Evolutionary conservation across 805 yeast genomes (phyloP), one percentile per base, ranked within the genome.

Genomic region (Metschnikowia aberdeeniae): DNA sequence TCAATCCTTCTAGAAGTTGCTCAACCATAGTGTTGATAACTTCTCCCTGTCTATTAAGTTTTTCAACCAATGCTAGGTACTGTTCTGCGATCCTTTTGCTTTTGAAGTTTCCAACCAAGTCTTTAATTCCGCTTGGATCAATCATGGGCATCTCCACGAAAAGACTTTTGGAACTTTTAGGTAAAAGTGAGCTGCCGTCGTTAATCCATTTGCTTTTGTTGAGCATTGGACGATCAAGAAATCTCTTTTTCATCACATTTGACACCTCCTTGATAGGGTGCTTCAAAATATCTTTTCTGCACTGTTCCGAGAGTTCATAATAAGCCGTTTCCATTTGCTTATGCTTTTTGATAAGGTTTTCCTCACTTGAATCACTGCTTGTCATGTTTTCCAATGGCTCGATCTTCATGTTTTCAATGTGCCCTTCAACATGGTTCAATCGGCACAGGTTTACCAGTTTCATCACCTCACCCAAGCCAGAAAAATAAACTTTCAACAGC

Each of bases 301-400:
- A 49, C 3, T 55, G 55, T 48, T 86, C 90, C 0, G 95, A 95
- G 39, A 66, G 66, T 0, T 63, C 68, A 58, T 86, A 87, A 55
- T 67, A 79, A 14, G 67, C 55, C 34, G 68, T 67, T 57, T 86
- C 95, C 22, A 65, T 42, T 5, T 61, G 59, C 46, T 74, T 73
- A 55, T 76, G 73, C 9, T 31, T 30, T 35, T 54, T 51, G 19
- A 57, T 61, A 5, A 58, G 55, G 1, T 49, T 8, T 14, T 35
- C 45, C 9, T 40, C 24, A 7, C 24, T 32, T 5, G 34, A 19
- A 6, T 12, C 13, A 13, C 31, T 6, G 13, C 19, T 17, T 12
- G 3, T 24, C 38, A 13, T n/a, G 11, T 19, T 31, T 17, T 34
- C 32, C 4, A 28, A n/a, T n/a, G 30, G 9, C 22, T 33, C 43